A percentile compares a stretch with the other conserved stretches of the same genome.
Conservation (phyloP, 768 basidiomycete genomes). For the Suillus alpinus region DNA sequence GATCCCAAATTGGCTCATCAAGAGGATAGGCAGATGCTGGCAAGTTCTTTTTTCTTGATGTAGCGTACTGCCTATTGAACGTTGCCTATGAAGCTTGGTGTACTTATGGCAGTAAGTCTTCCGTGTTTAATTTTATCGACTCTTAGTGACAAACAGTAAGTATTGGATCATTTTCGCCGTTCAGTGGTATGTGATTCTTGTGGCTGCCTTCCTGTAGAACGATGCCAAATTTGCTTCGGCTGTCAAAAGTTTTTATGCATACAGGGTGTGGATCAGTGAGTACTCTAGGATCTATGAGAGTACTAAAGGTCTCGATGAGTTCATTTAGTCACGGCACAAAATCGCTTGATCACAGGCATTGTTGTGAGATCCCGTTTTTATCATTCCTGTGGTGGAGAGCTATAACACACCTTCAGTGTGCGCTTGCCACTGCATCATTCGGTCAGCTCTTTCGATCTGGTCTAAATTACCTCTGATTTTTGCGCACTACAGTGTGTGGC, state of each 20-base stretch:
- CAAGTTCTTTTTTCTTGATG: background rate
- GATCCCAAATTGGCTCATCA: background rate
- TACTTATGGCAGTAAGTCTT: background rate
- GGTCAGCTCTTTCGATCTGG: conserved; percentile 14
- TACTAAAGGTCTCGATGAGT: background rate
- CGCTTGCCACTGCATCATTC: conserved; percentile 8
- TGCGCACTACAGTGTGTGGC: conserved; percentile 10
- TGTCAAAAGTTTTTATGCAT: conserved; percentile 19
- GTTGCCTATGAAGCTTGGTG: background rate
- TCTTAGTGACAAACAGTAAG: conserved; percentile 5
- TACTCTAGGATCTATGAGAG: background rate
- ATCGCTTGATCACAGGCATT: conserved; percentile 10
- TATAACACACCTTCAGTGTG: background rate
- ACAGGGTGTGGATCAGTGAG: conserved; percentile 26
- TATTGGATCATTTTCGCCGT: conserved; percentile 17
- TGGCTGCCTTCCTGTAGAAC: background rate
- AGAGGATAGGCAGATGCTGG: background rate
- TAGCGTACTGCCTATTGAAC: background rate
- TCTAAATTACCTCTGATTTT: background rate
- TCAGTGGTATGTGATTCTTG: conserved; percentile 13
- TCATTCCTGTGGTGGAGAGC: background rate
- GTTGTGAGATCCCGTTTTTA: background rate
- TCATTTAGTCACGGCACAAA: conserved; percentile 16
- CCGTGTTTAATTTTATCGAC: background rate
- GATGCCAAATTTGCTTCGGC: background rate